phyloP scores from a whole-genome alignment of 441 rosid genomes.

The Populus hybrid region DNA sequence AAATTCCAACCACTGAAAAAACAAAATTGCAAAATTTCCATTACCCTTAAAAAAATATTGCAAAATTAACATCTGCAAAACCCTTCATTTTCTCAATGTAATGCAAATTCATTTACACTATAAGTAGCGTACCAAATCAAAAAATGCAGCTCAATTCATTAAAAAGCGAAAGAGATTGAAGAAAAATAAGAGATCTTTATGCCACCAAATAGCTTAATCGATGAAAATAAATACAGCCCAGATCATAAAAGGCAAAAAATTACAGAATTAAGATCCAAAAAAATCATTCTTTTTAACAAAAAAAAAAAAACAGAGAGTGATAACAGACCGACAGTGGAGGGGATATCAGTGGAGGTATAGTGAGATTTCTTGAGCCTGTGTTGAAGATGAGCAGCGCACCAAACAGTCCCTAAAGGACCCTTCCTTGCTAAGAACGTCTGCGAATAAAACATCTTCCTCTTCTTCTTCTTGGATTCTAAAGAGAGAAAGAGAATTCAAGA shows the following conservation, averaged over 20 bases:
- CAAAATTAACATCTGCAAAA: not conserved
- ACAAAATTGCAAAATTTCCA: not conserved
- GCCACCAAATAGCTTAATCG: not conserved
- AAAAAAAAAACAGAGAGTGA: not conserved
- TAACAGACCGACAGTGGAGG: slow-evolving; percentile 66
- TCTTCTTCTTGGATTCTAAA: not conserved
- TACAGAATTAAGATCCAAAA: not conserved
- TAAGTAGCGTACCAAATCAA: not conserved
- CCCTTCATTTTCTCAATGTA: not conserved
- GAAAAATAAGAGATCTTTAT: not conserved
- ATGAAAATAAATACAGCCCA: not conserved
- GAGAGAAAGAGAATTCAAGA: not conserved
- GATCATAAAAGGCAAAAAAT: not conserved
- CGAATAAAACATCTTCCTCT: slow-evolving; percentile 62
- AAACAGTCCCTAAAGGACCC: slow-evolving; percentile 84
- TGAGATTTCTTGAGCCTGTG: slow-evolving; percentile 81
- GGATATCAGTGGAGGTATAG: slow-evolving; percentile 70
- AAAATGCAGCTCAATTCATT: not conserved
- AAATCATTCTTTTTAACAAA: not conserved
- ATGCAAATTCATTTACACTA: not conserved
- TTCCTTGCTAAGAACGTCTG: slow-evolving; percentile 69
- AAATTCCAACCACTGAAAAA: not conserved
- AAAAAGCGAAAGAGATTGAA: not conserved
- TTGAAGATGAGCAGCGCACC: slow-evolving; percentile 94
- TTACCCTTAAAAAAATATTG: not conserved